A percentile compares a stretch with the other conserved stretches of the same genome.
phyloP scores from a whole-genome alignment of 1,139 yeast genomes.

The Pichia sp. region DNA sequence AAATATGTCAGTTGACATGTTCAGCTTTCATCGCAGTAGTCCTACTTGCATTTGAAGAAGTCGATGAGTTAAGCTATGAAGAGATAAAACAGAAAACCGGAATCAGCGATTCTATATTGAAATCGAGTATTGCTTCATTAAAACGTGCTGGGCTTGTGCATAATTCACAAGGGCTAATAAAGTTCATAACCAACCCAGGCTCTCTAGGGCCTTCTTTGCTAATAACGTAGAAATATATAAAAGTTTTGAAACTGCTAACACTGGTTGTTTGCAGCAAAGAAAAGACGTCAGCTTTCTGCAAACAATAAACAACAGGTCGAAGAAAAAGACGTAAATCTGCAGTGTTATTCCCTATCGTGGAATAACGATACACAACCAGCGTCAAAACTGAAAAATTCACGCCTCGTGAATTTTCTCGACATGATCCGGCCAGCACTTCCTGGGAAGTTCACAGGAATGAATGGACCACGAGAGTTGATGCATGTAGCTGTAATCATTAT shows the following conservation, averaged over 20 bases:
- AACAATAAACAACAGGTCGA: no score
- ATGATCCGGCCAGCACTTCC: background rate
- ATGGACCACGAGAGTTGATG: no score
- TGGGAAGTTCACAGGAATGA: no score
- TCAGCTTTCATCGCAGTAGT: conserved; percentile 1
- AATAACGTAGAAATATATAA: background rate
- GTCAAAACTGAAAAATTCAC: no score
- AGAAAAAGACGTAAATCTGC: no score
- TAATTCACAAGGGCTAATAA: background rate
- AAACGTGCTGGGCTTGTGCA: background rate
- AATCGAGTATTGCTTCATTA: background rate
- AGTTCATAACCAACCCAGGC: background rate
- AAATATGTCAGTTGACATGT: background rate
- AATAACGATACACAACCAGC: no score
- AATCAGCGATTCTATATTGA: background rate
- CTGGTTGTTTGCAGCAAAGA: no score
- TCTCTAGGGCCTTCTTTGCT: background rate
- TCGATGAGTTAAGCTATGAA: background rate
- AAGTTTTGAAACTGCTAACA: no score
- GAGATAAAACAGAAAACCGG: background rate
- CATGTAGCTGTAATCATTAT: no score
- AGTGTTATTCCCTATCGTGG: no score
- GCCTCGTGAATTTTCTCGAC: background rate
- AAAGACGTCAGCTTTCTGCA: no score
- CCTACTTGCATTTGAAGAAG: conserved; percentile 4